Percentiles rank a stretch among this genome's conserved stretches.
phyloP scores from a whole-genome alignment of 208 protist genomes.

The Balamuthia mandrillaris region DNA sequence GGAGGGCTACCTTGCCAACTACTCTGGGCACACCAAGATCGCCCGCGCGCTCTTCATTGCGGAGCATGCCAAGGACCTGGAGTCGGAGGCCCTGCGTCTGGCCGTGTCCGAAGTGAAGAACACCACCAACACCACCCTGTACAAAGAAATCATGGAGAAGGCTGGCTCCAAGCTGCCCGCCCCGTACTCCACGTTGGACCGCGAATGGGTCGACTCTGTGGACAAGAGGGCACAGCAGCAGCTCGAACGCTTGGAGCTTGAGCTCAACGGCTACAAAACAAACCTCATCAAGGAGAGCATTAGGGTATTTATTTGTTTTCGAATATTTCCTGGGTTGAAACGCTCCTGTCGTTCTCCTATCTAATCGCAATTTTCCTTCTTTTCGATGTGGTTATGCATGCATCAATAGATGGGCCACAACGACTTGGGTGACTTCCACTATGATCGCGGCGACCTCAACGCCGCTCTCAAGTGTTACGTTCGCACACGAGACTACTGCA shows the following conservation, averaged over 20 bases:
- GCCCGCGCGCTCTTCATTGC: slow-evolving; percentile 51
- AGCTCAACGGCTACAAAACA: slow-evolving; percentile 55
- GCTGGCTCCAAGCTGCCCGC: not conserved
- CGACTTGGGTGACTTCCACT: slow-evolving; percentile 72
- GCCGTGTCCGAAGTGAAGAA: slow-evolving; percentile 41
- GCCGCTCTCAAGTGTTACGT: slow-evolving; percentile 70
- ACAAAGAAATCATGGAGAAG: slow-evolving; percentile 33
- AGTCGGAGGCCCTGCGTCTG: slow-evolving; percentile 38
- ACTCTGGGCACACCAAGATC: slow-evolving; percentile 57
- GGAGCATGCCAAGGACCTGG: not conserved
- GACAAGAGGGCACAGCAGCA: slow-evolving; percentile 40
- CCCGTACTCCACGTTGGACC: slow-evolving; percentile 19
- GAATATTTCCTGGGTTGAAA: not conserved
- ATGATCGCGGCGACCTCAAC: slow-evolving; percentile 65
- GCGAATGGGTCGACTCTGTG: slow-evolving; percentile 47
- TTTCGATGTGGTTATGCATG: not conserved
- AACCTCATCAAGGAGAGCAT: slow-evolving; percentile 71
- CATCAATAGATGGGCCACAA: slow-evolving; percentile 58
- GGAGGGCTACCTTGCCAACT: slow-evolving; percentile 56
- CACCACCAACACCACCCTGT: slow-evolving; percentile 43
- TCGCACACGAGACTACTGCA: slow-evolving; percentile 76
- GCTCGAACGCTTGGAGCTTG: slow-evolving; percentile 58
- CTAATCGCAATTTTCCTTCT: not conserved
- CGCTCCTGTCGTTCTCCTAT: not conserved
- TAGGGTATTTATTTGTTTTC: slow-evolving; percentile 34